Base-by-base conservation (phyloP, 352 stramenopile genomes). In the Peronospora destructor region DNA sequence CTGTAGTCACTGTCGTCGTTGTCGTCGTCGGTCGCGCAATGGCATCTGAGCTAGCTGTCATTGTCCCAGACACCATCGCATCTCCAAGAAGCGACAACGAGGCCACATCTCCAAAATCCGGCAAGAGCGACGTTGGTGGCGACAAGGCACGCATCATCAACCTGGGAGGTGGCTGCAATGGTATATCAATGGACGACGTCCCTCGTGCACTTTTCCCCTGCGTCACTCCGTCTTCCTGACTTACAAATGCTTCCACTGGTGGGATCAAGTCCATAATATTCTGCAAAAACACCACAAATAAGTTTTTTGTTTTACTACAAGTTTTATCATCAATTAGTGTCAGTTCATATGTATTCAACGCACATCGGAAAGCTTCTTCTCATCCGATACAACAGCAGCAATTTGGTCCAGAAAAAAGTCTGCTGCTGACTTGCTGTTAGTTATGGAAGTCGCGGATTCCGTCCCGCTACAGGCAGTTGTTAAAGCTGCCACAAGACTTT, bases 251-350 rank as follows among this genome's bases (percentile, higher is more conserved):
- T 14, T 71, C 62, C 9, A 71, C 58, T 0, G 62, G 62, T 21
- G 77, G 77, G 26, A 88, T 86, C 43, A 88, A 53, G 52, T 88
- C 77, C 64, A 88, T 79, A 43, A 88, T 86, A 55, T 86, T 86
- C 74, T 88, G 45, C 56, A 51, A 13, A 25, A 48, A 45, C n/a
- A 51, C 13, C 34, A 45, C 35, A 5, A 45, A 34, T 3, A 21
- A 23, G 25, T 33, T 21, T 16, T 29, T 11, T 11, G 1, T 21
- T n/a, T 38, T 16, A 4, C n/a, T 17, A 23, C 13, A 21, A 9
- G 17, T 23, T 38, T 21, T 21, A 5, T 21, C 33, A 21, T 38
- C 33, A 38, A 38, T 38, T 38, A 6, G 12, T 17, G 19, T 14
- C 37, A 29, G 2, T 43, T 43, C 37, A 9, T 13, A 6, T 42